Conservation (phyloP, 2,329 filamentous ascomycete species). For the Hymenoscyphus fraxineus region DNA sequence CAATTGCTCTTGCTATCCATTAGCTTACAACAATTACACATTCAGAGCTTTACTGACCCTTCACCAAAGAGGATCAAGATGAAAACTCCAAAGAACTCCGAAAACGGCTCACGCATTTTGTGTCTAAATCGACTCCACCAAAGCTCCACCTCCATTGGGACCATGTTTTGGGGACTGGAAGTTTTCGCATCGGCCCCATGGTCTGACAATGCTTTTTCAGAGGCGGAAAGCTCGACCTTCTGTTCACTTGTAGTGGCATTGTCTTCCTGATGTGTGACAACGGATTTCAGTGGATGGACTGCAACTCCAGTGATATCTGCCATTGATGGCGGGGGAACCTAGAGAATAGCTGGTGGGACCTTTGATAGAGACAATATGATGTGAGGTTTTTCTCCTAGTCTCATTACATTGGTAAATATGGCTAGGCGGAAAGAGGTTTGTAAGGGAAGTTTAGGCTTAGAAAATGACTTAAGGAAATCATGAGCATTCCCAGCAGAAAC, state of each 20-base stretch:
- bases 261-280: not conserved
- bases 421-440: too few relatives aligned
- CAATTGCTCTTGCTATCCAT: conserved; percentile 44
- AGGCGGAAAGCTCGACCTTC: not conserved
- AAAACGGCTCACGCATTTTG: conserved; percentile 41
- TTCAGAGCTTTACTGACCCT: conserved; percentile 39
- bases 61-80: conserved; percentile 67
- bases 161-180: conserved; percentile 15
- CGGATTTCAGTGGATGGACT: not conserved
- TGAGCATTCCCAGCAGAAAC: too few relatives aligned
- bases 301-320: not conserved
- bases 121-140: conserved; percentile 27
- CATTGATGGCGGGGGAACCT: not conserved
- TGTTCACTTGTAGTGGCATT: not conserved
- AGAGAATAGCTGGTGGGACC: not conserved
- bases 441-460: too few relatives aligned
- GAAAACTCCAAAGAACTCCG: conserved; percentile 68
- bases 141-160: conserved; percentile 25
- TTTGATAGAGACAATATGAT: not conserved
- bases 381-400: not conserved
- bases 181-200: not conserved
- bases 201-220: not conserved
- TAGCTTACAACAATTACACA: not conserved
- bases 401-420: not conserved
- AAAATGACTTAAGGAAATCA: too few relatives aligned